phyloP scores from a whole-genome alignment of 2,329 filamentous ascomycete genomes.

The Erysiphe pisi region DNA sequence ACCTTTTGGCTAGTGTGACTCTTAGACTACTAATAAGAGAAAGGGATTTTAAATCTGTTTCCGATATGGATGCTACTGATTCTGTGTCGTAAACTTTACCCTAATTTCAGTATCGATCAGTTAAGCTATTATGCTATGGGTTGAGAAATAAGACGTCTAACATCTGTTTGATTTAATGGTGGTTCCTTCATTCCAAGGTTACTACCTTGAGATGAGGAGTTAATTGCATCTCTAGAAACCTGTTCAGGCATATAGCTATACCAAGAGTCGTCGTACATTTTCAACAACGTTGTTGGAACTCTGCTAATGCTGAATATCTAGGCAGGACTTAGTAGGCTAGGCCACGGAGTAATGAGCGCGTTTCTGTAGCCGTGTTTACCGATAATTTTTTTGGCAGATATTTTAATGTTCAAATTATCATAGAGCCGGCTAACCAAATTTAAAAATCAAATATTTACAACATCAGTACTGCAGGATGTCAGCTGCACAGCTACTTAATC shows the following conservation, averaged over 20 bases:
- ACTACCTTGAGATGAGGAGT: conserved; percentile 40
- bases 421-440: too few species aligned
- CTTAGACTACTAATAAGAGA: conserved; percentile 38
- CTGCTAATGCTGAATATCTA: too few species aligned
- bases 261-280: conserved; percentile 77
- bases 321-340: too few species aligned
- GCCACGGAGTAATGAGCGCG: not conserved
- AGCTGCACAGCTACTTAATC: conserved; percentile 94
- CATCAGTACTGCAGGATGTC: conserved; percentile 53
- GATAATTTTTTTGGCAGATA: too few species aligned
- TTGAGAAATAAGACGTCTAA: conserved; percentile 37
- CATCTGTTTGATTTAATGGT: conserved; percentile 56
- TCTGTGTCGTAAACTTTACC: too few species aligned
- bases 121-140: too few species aligned
- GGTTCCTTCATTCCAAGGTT: conserved; percentile 59
- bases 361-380: too few species aligned
- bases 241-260: conserved; percentile 63
- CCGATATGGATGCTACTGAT: too few species aligned
- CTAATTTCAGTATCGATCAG: too few species aligned
- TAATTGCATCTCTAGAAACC: conserved; percentile 39
- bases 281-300: conserved; percentile 29
- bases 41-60: too few species aligned
- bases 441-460: too few species aligned
- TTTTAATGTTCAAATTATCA: too few species aligned
- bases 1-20: conserved; percentile 53